Evolutionary conservation across 2,329 filamentous ascomycete species (phyloP).

Genomic region (Davidsoniella neocaledoniae): DNA sequence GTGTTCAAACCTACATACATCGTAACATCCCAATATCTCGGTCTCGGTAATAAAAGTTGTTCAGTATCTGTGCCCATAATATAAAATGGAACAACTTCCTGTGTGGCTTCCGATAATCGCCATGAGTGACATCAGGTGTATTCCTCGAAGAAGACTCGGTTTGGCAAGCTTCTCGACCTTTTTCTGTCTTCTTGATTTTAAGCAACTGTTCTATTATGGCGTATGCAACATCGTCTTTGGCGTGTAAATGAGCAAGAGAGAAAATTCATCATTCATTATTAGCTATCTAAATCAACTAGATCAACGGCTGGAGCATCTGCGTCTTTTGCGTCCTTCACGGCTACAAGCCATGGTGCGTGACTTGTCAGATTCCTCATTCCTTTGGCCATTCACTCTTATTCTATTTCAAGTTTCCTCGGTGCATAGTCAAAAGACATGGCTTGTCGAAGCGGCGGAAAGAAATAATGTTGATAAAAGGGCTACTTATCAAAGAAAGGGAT

Average conservation of each 20-base stretch:
- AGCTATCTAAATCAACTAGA: slow-evolving; percentile 19
- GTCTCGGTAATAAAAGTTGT: slow-evolving; percentile 49
- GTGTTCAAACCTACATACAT: slow-evolving; percentile 36
- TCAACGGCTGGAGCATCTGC: slow-evolving; percentile 14
- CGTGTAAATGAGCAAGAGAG: slow-evolving; percentile 14
- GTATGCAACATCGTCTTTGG: background rate
- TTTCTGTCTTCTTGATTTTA: too few relatives aligned
- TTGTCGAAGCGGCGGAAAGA: too few relatives aligned
- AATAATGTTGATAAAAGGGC: too few relatives aligned
- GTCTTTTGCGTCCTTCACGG: slow-evolving; percentile 14
- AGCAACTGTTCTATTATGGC: slow-evolving; percentile 21
- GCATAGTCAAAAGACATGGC: too few relatives aligned
- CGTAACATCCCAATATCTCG: slow-evolving; percentile 46
- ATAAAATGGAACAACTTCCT: slow-evolving; percentile 37
- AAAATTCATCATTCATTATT: slow-evolving; percentile 15
- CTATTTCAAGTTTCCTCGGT: too few relatives aligned
- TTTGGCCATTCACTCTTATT: too few relatives aligned
- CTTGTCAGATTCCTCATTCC: too few relatives aligned
- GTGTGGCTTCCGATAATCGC: background rate
- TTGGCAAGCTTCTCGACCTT: slow-evolving; percentile 25
- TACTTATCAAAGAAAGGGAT: too few relatives aligned
- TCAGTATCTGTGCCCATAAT: slow-evolving; percentile 44
- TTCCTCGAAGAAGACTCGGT: too few relatives aligned
- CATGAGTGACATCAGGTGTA: too few relatives aligned
- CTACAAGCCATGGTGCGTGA: slow-evolving; percentile 5